phyloP scores from a whole-genome alignment of 768 basidiomycete genomes.

The Phylloporus arenicola region DNA sequence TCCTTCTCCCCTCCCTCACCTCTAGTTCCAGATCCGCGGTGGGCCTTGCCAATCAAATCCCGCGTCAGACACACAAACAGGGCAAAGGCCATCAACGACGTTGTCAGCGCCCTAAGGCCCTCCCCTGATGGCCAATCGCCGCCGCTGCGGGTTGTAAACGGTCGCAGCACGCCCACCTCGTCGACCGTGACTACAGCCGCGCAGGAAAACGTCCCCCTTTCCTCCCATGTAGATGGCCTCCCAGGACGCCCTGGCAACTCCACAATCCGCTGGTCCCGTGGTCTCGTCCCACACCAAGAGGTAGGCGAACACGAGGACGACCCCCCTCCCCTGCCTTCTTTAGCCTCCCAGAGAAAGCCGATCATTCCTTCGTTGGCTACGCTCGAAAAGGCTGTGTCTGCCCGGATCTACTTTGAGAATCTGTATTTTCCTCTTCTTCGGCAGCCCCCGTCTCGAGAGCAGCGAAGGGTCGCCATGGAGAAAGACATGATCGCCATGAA shows the following conservation, averaged over 20 bases:
- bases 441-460: constrained; percentile 80
- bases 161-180: constrained; percentile 61
- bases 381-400: constrained; percentile 88
- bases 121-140: constrained; percentile 41
- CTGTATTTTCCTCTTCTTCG: constrained; percentile 82
- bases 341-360: constrained; percentile 42
- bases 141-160: constrained; percentile 76
- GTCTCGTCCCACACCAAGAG: constrained; percentile 63
- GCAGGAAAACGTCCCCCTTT: constrained; percentile 55
- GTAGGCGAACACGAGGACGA: constrained; percentile 54
- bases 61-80: constrained; percentile 62
- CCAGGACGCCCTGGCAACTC: constrained; percentile 56
- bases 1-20: constrained; percentile 19
- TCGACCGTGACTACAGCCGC: constrained; percentile 74
- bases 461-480: constrained; percentile 82
- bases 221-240: constrained; percentile 40
- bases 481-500: constrained; percentile 75
- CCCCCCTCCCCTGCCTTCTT: constrained; percentile 26
- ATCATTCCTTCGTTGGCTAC: constrained; percentile 87
- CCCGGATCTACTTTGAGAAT: constrained; percentile 92
- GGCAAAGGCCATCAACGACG: constrained; percentile 70
- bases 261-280: constrained; percentile 54
- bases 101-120: constrained; percentile 64
- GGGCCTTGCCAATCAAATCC: constrained; percentile 86
- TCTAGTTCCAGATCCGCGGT: constrained; percentile 63